Conservation (phyloP, 83 land plant genomes). For the Picea abies region DNA sequence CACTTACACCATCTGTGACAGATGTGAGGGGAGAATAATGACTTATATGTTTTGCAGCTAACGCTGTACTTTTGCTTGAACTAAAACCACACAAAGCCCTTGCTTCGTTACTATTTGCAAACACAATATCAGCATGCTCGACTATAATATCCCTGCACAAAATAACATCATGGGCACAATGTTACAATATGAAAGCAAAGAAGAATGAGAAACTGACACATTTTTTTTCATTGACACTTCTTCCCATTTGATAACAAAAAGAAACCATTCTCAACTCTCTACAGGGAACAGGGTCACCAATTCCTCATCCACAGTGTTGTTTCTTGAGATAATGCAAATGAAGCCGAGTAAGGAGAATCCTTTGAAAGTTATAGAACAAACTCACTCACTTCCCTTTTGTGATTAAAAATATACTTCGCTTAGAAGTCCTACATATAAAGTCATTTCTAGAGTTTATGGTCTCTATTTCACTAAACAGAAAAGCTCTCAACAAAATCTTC, state of each 20-base stretch:
- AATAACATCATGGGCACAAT: background rate
- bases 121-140: conserved; percentile 80
- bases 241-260: background rate
- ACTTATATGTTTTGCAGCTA: conserved; percentile 74
- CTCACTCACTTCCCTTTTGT: background rate
- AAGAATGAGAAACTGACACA: background rate
- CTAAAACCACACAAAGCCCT: conserved; percentile 70
- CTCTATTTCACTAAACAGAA: background rate
- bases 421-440: background rate
- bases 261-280: background rate
- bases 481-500: background rate
- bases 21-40: conserved; percentile 78
- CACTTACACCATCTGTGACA: conserved; percentile 90
- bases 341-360: background rate
- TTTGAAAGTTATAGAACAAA: background rate
- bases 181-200: conserved; percentile 8
- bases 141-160: conserved; percentile 81
- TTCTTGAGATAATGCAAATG: conserved; percentile 4
- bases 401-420: background rate
- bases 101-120: conserved; percentile 88
- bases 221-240: background rate
- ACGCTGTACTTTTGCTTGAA: conserved; percentile 48
- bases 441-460: background rate
- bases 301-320: background rate
- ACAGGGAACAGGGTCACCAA: background rate